Conservation (phyloP, 1,284 basidiomycete genomes). For the Inonotus obliquus region DNA sequence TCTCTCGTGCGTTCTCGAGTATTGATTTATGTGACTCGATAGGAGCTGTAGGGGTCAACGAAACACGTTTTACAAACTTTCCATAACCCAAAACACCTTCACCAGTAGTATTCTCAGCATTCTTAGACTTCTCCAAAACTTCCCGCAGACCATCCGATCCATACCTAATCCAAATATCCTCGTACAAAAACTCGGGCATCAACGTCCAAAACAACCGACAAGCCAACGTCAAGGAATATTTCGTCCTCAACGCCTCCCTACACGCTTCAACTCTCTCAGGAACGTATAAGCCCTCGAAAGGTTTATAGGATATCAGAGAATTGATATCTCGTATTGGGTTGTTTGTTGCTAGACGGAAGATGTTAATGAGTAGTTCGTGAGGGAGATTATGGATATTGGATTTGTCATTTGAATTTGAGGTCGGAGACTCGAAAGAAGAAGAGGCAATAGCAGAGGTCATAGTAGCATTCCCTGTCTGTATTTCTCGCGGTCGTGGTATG, state of each 20-base stretch:
- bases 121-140: neutral
- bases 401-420: too few relatives aligned
- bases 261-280: neutral
- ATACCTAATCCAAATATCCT: slow-evolving; percentile 14
- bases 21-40: neutral
- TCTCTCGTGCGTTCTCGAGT: neutral
- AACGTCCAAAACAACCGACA: slow-evolving; percentile 5
- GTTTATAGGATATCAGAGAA: neutral
- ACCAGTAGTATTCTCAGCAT: neutral
- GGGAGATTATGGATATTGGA: neutral
- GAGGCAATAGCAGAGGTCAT: neutral
- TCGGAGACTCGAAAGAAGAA: too few relatives aligned
- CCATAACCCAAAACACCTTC: neutral
- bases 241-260: neutral
- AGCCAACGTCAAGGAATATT: slow-evolving; percentile 1
- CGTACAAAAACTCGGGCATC: slow-evolving; percentile 6
- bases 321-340: slow-evolving; percentile 1
- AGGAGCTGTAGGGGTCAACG: neutral
- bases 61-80: neutral
- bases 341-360: slow-evolving; percentile 5
- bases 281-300: slow-evolving; percentile 7
- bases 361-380: slow-evolving; percentile 4
- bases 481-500: too few relatives aligned
- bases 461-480: too few relatives aligned
- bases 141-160: slow-evolving; percentile 3